These are phyloP conservation scores for Trichoderma breve DNA, from an alignment of 2,329 filamentous ascomycete species.

Conservation along the genomic window DNA sequence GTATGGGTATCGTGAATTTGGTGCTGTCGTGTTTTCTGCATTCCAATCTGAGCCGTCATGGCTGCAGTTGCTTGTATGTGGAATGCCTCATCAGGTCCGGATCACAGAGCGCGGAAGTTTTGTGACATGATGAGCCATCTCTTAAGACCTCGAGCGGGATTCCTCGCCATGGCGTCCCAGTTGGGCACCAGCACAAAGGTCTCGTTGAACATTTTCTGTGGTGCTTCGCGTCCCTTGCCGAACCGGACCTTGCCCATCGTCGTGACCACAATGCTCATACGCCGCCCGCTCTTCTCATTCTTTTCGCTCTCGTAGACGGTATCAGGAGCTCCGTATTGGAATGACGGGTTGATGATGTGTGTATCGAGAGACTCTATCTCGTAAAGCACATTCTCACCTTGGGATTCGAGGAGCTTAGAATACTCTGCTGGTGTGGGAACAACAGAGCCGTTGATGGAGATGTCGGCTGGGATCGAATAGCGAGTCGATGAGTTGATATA, in stretches of 20 bases:
- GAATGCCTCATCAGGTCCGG: not conserved
- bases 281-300: constrained; percentile 50
- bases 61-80: not conserved
- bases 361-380: constrained; percentile 75
- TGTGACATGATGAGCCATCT: constrained; percentile 69
- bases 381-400: constrained; percentile 60
- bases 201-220: constrained; percentile 72
- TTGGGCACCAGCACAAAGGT: constrained; percentile 79
- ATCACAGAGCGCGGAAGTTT: constrained; percentile 61
- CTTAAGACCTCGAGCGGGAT: constrained; percentile 52
- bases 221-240: constrained; percentile 60
- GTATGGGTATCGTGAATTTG: not conserved
- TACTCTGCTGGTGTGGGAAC: constrained; percentile 63
- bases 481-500: constrained; percentile 62
- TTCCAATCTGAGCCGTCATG: not conserved
- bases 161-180: constrained; percentile 56
- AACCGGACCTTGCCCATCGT: constrained; percentile 72
- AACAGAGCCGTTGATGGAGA: constrained; percentile 75
- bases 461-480: constrained; percentile 60
- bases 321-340: constrained; percentile 55
- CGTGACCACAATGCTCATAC: constrained; percentile 69
- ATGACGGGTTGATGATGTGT: constrained; percentile 72
- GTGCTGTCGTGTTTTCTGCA: not conserved
- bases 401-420: constrained; percentile 64
- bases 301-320: constrained; percentile 41